Evolutionary conservation across 306 rosid species (phyloP), one percentile per base, ranked within the genome.

Genomic region (barrel medic (Medicago truncatula)): DNA sequence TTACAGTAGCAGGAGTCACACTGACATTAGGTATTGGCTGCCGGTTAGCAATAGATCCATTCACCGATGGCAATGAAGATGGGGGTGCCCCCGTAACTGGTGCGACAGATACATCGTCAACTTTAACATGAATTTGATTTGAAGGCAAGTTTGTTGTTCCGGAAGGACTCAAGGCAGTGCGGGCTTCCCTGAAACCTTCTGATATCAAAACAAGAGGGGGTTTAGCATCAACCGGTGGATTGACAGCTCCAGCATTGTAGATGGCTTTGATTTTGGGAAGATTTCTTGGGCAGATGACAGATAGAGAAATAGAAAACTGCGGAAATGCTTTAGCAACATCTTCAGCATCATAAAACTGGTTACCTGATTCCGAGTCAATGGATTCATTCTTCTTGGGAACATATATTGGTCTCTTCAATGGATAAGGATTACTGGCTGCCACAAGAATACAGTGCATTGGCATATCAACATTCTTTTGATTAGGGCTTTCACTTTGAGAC

Each of bases 361-460:
- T 92, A 83, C 92, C 97, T 3, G 86, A 50, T 71, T 90, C 95
- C 12, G 86, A 72, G 11, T 92, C 99, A 71, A 84, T 79, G 75
- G 81, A 83, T 81, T 95, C 98, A 80, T 79, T 86, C 80, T 92
- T 89, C 76, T 95, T 97, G 8, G 99, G 98, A 58, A 92, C 78
- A 83, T 81, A 92, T 65, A 92, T 96, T 1, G 99, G 98, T 64
- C 98, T 95, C 76, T 88, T 91, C 81, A 95, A 78, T 9, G 98
- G 93, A 76, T 95, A 76, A 76, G 99, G 99, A 60, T 92, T 95
- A 78, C 96, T 95, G 6, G 99, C 97, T 64, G 97, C 88, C 83
- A 95, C 74, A 79, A 95, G 93, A 83, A 95, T 79, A 77, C 99
- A 95, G 73, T 95, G 99, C 86, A 82, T 92, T 62, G 90, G 96